phyloP scores from a whole-genome alignment of 805 yeast genomes.

The Cyberlindnera sargentensis region DNA sequence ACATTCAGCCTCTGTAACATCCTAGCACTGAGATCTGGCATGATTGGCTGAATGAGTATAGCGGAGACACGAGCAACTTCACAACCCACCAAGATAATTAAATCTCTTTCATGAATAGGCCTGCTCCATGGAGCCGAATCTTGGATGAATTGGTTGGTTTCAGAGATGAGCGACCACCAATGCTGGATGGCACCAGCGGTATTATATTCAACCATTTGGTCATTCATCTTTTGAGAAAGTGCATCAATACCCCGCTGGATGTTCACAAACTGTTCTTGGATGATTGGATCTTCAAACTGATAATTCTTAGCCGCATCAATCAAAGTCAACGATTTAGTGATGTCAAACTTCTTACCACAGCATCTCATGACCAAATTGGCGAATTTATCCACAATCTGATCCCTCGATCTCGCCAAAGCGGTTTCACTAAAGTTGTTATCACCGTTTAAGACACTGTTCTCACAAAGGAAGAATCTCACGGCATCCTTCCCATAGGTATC shows the following conservation, averaged over 20 bases:
- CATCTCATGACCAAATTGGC: conserved; percentile 73
- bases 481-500: conserved; percentile 64
- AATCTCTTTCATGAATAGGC: conserved; percentile 35
- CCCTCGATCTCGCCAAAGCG: conserved; percentile 44
- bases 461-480: conserved; percentile 67
- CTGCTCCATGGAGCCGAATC: conserved; percentile 67
- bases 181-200: conserved; percentile 48
- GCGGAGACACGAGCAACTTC: conserved; percentile 66
- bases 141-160: conserved; percentile 65
- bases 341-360: conserved; percentile 62
- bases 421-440: conserved; percentile 77
- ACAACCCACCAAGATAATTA: conserved; percentile 54
- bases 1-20: conserved; percentile 64
- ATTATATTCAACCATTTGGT: conserved; percentile 38
- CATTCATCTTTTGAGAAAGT: conserved; percentile 34
- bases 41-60: conserved; percentile 62
- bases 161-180: conserved; percentile 52
- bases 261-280: conserved; percentile 7
- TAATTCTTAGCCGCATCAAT: conserved; percentile 1
- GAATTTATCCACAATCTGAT: conserved; percentile 70
- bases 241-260: conserved; percentile 29
- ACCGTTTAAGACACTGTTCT: conserved; percentile 62
- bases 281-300: conserved; percentile 5
- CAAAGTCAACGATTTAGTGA: conserved; percentile 36
- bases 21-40: conserved; percentile 53